Evolutionary conservation across 129 eudicot species (phyloP).

Genomic region (Silybum marianum): DNA sequence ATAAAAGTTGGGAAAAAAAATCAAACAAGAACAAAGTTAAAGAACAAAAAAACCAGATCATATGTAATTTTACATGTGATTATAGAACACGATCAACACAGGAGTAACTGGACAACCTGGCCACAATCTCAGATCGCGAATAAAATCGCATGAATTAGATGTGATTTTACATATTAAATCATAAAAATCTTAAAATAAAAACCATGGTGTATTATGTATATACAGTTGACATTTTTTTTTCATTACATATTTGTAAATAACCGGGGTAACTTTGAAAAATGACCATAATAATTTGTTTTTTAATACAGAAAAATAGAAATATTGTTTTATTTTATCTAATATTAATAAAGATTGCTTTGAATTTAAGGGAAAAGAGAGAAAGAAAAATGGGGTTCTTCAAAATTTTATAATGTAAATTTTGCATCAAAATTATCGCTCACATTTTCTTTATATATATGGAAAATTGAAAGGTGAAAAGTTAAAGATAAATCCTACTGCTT

Average conservation of each 20-base stretch:
- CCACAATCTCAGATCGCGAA: no score
- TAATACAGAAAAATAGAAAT: background rate
- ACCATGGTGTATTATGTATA: background rate
- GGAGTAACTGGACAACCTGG: no score
- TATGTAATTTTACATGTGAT: no score
- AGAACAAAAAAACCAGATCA: no score
- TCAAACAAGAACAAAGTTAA: no score
- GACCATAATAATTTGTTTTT: background rate
- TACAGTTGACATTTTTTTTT: background rate
- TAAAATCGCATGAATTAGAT: no score
- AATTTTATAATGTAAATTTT: conserved; percentile 17
- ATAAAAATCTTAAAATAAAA: background rate
- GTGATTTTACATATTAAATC: background rate
- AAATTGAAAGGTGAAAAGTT: conserved; percentile 33
- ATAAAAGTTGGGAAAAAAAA: background rate
- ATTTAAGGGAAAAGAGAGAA: conserved; percentile 22
- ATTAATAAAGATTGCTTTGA: conserved; percentile 15
- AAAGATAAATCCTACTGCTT: conserved; percentile 31
- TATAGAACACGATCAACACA: no score
- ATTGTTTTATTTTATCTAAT: background rate
- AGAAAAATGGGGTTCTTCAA: background rate
- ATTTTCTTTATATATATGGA: background rate
- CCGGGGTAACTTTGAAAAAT: background rate
- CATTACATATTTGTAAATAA: background rate
- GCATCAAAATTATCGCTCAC: conserved; percentile 54